Evolutionary conservation across 2,329 filamentous ascomycete genomes (phyloP).

Genomic region (Arthrobotrys entomopaga): DNA sequence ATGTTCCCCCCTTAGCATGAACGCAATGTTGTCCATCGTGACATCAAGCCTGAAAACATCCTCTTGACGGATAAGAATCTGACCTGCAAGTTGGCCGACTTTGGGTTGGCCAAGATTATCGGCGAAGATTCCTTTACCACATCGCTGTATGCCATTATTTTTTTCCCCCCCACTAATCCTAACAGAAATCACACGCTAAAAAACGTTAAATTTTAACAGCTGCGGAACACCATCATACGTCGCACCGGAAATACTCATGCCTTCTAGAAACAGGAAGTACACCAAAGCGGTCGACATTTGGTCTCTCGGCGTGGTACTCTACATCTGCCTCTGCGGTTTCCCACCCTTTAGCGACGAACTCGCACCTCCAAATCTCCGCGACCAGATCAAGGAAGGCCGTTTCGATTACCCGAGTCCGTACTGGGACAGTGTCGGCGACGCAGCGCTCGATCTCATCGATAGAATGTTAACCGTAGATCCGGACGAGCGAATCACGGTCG

Average conservation of each 20-base stretch:
- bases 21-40: conserved; percentile 93
- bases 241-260: conserved; percentile 91
- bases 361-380: conserved; percentile 70
- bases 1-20: conserved; percentile 89
- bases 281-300: conserved; percentile 95
- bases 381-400: conserved; percentile 80
- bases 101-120: conserved; percentile 97
- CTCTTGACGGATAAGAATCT: conserved; percentile 85
- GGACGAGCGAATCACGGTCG: conserved; percentile 83
- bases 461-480: conserved; percentile 91
- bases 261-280: conserved; percentile 83
- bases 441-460: conserved; percentile 91
- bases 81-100: conserved; percentile 91
- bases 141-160: conserved; percentile 72
- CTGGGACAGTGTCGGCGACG: conserved; percentile 88
- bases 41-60: conserved; percentile 98
- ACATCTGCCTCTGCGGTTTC: conserved; percentile 96
- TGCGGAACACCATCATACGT: conserved; percentile 70
- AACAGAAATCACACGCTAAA: too few species aligned
- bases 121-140: conserved; percentile 98
- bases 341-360: conserved; percentile 97
- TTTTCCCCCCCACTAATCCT: neutral
- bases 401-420: conserved; percentile 98
- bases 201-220: conserved; percentile 5
- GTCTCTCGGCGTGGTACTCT: conserved; percentile 96